These are phyloP conservation scores for Pythium periplocum DNA, from an alignment of 352 stramenopile genomes.

Conservation along the genomic window DNA sequence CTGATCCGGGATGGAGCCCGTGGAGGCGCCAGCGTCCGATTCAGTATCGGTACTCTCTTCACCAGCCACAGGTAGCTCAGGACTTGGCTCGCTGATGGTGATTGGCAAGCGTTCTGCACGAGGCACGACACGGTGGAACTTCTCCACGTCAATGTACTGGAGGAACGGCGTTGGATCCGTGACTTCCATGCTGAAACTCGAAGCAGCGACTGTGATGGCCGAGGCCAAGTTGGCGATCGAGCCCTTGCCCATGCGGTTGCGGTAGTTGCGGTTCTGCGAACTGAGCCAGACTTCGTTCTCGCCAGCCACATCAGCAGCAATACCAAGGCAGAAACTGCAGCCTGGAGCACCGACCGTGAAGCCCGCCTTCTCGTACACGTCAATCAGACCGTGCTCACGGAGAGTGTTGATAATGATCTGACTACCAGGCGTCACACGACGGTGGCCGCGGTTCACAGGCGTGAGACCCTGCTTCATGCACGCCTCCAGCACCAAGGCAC, in stretches of 20 bases:
- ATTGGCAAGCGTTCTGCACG: slow-evolving; percentile 37
- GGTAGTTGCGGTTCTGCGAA: slow-evolving; percentile 84
- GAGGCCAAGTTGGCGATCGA: slow-evolving; percentile 80
- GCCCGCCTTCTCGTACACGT: slow-evolving; percentile 75
- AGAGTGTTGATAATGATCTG: slow-evolving; percentile 81
- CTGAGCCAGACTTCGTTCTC: slow-evolving; percentile 84
- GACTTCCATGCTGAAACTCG: slow-evolving; percentile 78
- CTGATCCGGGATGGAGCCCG: slow-evolving; percentile 28
- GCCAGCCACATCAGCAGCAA: slow-evolving; percentile 73
- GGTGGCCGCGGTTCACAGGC: slow-evolving; percentile 47
- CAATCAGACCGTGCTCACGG: slow-evolving; percentile 64
- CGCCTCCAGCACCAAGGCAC: slow-evolving; percentile 68
- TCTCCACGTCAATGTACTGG: slow-evolving; percentile 60
- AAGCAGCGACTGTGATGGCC: slow-evolving; percentile 75
- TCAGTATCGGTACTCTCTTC: slow-evolving; percentile 15
- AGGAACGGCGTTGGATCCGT: slow-evolving; percentile 74
- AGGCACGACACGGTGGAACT: slow-evolving; percentile 58
- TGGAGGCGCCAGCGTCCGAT: slow-evolving; percentile 18
- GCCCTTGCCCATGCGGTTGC: slow-evolving; percentile 82
- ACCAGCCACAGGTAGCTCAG: slow-evolving; percentile 35
- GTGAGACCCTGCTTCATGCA: slow-evolving; percentile 68
- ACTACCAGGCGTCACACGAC: slow-evolving; percentile 73
- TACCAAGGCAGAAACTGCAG: slow-evolving; percentile 80
- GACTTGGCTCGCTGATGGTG: slow-evolving; percentile 37
- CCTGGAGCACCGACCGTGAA: slow-evolving; percentile 73